A percentile compares a stretch with the other conserved stretches of the same genome.
Evolutionary conservation across 768 basidiomycete genomes (phyloP).

Genomic region (Clavaria fumosa): DNA sequence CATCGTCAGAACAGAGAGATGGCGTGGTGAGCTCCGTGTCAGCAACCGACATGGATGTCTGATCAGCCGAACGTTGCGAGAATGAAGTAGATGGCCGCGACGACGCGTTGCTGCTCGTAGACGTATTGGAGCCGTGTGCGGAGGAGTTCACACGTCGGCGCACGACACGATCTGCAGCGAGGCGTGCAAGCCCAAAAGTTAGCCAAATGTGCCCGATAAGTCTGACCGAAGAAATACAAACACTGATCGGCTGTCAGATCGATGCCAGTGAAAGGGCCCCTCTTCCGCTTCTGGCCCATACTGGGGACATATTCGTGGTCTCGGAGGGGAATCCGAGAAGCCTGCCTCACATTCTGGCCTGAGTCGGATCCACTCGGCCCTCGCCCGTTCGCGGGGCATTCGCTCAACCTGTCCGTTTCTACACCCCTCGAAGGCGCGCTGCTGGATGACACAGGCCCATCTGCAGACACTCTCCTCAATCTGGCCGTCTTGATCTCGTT

Average conservation of each 20-base stretch:
- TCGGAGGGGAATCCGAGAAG: too few relatives aligned
- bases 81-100: conserved; percentile 8
- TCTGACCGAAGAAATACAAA: too few relatives aligned
- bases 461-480: conserved; percentile 51
- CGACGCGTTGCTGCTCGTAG: conserved; percentile 6
- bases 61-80: conserved; percentile 9
- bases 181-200: too few relatives aligned
- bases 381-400: not conserved
- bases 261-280: conserved; percentile 19
- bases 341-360: not conserved
- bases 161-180: too few relatives aligned
- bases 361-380: not conserved
- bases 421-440: too few relatives aligned
- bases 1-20: conserved; percentile 63
- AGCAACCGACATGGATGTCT: conserved; percentile 14
- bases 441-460: too few relatives aligned
- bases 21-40: conserved; percentile 36
- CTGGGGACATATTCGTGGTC: conserved; percentile 2
- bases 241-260: conserved; percentile 19
- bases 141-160: too few relatives aligned
- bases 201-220: too few relatives aligned
- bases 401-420: not conserved
- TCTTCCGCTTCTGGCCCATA: conserved; percentile 19
- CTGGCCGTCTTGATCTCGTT: conserved; percentile 66
- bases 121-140: too few relatives aligned